Base-by-base conservation (phyloP, 345 rosid species). In the Fremontodendron californicum region DNA sequence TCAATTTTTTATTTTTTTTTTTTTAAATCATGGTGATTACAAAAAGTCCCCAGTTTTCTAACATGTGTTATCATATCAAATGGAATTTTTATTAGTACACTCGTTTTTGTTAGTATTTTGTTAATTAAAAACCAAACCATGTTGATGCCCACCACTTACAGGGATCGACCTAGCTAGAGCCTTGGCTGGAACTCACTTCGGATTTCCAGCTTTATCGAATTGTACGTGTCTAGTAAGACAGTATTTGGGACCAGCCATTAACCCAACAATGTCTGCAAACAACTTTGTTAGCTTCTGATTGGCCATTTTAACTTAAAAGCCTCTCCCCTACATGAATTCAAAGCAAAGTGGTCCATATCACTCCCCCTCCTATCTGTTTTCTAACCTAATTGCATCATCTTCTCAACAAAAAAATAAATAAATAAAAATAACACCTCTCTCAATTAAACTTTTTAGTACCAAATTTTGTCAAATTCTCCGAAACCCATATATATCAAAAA, bases 311-410 rank as follows among this genome's bases (percentile, higher is more conserved):
- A 49, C 29, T 40, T 1, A 29, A 16, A 45, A 74, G 54, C 16
- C 2, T 2, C 13, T 19, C 25, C 0, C 10, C 3, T 33, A 43
- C 33, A 72, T 0, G 61, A 73, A 49, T 27, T 77, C 72, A 78
- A 77, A 31, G 61, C 69, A 60, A 55, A 83, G 85, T 79, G 85
- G 78, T 69, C 81, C 85, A 81, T 61, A 75, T 55, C 72, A 42
- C 23, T 9, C 33, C 37, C 33, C 39, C 6, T 71, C 9, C 19
- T 27, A 6, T 39, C 57, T 52, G 39, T 39, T 33, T 75, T 79
- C 80, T n/a, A 83, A 81, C 83, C 80, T 71, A 81, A 80, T 68
- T 13, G 58, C 77, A 74, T 42, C 8, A 68, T 37, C 25, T 69
- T 58, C 42, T 68, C 71, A 75, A 75, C 27, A 23, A 33, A 48